These are phyloP conservation scores for Rhamnella rubrinervis DNA, from an alignment of 331 rosid genomes.

Conservation along the genomic window DNA sequence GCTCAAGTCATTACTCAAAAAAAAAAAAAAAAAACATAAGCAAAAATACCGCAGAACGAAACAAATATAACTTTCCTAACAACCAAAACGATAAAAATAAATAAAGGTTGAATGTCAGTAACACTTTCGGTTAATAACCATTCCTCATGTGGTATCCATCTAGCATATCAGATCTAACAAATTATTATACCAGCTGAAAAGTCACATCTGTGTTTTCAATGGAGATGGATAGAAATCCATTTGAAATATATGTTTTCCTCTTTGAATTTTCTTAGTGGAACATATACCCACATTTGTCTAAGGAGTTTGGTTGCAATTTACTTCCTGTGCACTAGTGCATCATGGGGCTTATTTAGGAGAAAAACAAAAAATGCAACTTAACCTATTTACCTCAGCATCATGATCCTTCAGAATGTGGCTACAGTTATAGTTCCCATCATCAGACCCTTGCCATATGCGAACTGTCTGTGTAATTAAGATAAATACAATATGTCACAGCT, in stretches of 20 bases:
- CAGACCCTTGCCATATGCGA: constrained; percentile 86
- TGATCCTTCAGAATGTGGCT: constrained; percentile 79
- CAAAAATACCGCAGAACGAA: neutral
- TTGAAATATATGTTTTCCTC: neutral
- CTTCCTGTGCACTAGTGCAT: neutral
- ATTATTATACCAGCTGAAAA: no score
- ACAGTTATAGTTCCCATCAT: constrained; percentile 78
- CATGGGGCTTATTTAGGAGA: neutral
- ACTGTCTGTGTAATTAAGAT: constrained; percentile 63
- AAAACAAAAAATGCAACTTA: neutral
- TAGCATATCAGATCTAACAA: no score
- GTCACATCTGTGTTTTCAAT: no score
- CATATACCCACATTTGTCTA: neutral
- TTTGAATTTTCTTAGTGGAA: neutral
- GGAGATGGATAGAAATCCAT: no score
- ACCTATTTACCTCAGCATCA: constrained; percentile 68
- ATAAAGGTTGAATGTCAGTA: no score
- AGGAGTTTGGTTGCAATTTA: no score
- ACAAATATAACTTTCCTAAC: no score
- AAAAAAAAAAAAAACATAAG: neutral
- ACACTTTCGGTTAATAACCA: no score
- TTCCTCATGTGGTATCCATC: no score
- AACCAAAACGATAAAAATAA: no score
- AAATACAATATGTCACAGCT: neutral
- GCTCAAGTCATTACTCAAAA: neutral